Evolutionary conservation across 805 yeast species (phyloP), one percentile per base, ranked within the genome.

Genomic region (Tetrapisispora phaffii): DNA sequence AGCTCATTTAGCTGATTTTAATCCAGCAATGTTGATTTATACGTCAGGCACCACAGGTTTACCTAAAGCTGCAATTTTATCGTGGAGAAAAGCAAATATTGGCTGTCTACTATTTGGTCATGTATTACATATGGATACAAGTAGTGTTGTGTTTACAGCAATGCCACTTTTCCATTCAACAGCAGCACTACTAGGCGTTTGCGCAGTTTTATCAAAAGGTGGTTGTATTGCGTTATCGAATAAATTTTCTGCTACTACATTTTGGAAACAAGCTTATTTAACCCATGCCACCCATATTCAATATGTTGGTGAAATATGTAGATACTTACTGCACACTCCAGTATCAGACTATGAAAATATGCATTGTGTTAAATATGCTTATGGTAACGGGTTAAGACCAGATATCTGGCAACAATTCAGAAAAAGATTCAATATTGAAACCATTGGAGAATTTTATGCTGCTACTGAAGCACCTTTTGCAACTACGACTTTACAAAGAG

Each of bases 81-180:
- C 93, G 4, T 88, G 96, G 96, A 74, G 87, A 56, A 89, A 88
- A 63, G 75, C 84, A 7, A 75, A 73, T 39, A 70, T 83, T 69
- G 95, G 95, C 1, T 68, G 86, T 1, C 64, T 72, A 2, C 59
- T 85, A 22, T 88, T 86, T 58, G 85, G 86, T 1, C 73, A 73
- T 50, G 80, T 85, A 35, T 74, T 83, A 68, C 74, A 78, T 47
- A 70, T 86, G 52, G 62, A 68, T n/a, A 49, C 62, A 6, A 59
- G 68, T 4, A 77, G 84, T 15, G 75, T 73, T 12, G 80, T 86
- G 9, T 84, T 83, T 67, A 85, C 96, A 0, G 85, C 96, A 1
- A 89, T 89, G 97, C 97, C 97, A 1, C 69, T 90, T 48, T 89
- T 90, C 60, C 97, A 89, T 63, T 86, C 96, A 1, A 89, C 97